Base-by-base conservation (phyloP, 2,329 filamentous ascomycete species). In the Nectriaceae sp. region DNA sequence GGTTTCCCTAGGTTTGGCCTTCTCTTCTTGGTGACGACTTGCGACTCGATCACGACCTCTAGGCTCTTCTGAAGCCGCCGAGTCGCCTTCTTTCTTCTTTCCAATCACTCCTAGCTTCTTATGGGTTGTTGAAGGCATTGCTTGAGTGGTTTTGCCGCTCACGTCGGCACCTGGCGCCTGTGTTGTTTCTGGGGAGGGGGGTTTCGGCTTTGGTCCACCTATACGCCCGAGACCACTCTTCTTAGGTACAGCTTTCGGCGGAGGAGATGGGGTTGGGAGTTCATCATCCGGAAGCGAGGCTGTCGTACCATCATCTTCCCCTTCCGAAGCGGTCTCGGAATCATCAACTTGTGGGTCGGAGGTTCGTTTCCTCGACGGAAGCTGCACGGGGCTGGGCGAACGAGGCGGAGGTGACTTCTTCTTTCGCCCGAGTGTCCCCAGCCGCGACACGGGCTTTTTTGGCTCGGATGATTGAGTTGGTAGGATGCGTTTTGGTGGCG, bases 261-360 rank as follows among this genome's bases (percentile, higher is more conserved):
- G 52, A 11, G 58, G 49, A 6, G 62, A 53, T 11, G 57, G 50
- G 1, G 57, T 24, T 16, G 42, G 38, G 16, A 45, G 44, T 21
- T 49, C 42, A 5, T 61, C 42, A 3, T 56, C 56, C 11, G 47
- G 54, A 33, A 55, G 40, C 11, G 61, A 62, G 11, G 56, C 56
- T 18, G 62, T 64, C 42, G 53, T 49, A 39, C 60, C 61, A 21
- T 68, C 64, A 22, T 67, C 67, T 1, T 71, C 70, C n/a, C 63
- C 61, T 20, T 75, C 73, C 8, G 74, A 76, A 13, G 71, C 74
- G n/a, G 75, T 77, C 37, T 75, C 73, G 6, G 67, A 70, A 19
- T 65, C 68, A 16, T 65, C 60, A 19, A 44, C 46, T 18, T 52
- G 50, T 31, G 47, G 45, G 20, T 20, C 41, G 10, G 41, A 36